phyloP scores from a whole-genome alignment of 129 eudicot genomes.

The Lactuca sativa region DNA sequence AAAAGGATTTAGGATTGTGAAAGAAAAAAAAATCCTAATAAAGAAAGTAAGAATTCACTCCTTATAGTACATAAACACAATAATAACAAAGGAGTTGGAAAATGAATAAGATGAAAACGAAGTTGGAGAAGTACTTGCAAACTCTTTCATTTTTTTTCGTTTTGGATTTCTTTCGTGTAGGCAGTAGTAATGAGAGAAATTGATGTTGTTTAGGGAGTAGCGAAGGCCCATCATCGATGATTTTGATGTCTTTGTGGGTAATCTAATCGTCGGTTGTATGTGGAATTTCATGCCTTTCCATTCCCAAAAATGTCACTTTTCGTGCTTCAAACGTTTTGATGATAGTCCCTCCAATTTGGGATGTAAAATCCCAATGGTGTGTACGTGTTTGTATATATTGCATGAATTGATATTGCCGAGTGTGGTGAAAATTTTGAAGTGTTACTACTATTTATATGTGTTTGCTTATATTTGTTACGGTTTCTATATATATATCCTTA shows the following conservation, averaged over 20 bases:
- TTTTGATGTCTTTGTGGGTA: neutral
- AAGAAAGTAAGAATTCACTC: neutral
- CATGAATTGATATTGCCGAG: neutral
- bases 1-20: neutral
- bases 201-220: neutral
- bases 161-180: neutral
- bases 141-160: neutral
- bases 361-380: neutral
- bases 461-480: neutral
- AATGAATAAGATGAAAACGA: neutral
- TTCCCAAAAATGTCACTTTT: neutral
- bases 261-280: neutral
- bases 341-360: neutral
- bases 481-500: no score
- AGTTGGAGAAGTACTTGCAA: neutral
- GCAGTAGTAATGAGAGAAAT: neutral
- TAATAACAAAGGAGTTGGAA: neutral
- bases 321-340: no score
- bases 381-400: neutral
- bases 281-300: neutral
- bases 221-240: neutral
- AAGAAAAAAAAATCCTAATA: neutral
- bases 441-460: neutral
- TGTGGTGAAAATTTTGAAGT: neutral
- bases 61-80: neutral